phyloP scores from a whole-genome alignment of 1,284 basidiomycete genomes.

The Cutaneotrichosporon cavernicola region DNA sequence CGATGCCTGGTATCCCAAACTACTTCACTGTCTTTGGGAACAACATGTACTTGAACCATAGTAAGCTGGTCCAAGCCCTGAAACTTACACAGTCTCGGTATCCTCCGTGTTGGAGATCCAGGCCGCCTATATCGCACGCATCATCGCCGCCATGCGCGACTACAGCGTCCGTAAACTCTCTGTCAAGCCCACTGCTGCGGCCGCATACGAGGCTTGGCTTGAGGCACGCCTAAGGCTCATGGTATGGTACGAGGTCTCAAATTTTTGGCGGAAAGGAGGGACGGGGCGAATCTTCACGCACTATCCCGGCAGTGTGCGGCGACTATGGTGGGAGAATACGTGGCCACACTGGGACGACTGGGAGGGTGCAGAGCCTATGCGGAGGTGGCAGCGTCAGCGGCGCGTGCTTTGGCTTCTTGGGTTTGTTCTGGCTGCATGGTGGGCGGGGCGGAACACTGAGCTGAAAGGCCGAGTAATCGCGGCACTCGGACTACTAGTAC shows the following conservation, averaged over 20 bases:
- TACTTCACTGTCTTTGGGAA: slow-evolving; percentile 33
- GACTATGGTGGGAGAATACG: slow-evolving; percentile 17
- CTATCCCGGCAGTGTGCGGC: slow-evolving; percentile 18
- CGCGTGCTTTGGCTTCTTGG: neutral
- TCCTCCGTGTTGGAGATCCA: slow-evolving; percentile 22
- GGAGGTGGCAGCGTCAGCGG: slow-evolving; percentile 5
- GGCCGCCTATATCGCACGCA: slow-evolving; percentile 20
- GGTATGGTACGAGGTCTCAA: slow-evolving; percentile 15
- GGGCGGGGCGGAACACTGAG: neutral
- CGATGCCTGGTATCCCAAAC: slow-evolving; percentile 33
- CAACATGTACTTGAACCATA: slow-evolving; percentile 33
- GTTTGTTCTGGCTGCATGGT: neutral
- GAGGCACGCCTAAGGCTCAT: slow-evolving; percentile 24
- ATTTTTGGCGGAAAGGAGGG: slow-evolving; percentile 22
- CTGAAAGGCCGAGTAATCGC: neutral
- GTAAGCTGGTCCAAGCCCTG: neutral
- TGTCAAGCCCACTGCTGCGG: slow-evolving; percentile 14
- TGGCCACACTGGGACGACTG: slow-evolving; percentile 19
- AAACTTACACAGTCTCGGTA: slow-evolving; percentile 18
- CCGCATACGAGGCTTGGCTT: slow-evolving; percentile 29
- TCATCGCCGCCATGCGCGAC: slow-evolving; percentile 20
- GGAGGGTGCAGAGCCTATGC: slow-evolving; percentile 16
- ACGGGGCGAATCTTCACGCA: slow-evolving; percentile 24
- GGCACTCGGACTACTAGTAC: neutral
- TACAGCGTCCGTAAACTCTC: slow-evolving; percentile 7